A percentile compares a stretch with the other conserved stretches of the same genome.
phyloP scores from a whole-genome alignment of 2,329 filamentous ascomycete species.

The Sphaceloma murrayae region DNA sequence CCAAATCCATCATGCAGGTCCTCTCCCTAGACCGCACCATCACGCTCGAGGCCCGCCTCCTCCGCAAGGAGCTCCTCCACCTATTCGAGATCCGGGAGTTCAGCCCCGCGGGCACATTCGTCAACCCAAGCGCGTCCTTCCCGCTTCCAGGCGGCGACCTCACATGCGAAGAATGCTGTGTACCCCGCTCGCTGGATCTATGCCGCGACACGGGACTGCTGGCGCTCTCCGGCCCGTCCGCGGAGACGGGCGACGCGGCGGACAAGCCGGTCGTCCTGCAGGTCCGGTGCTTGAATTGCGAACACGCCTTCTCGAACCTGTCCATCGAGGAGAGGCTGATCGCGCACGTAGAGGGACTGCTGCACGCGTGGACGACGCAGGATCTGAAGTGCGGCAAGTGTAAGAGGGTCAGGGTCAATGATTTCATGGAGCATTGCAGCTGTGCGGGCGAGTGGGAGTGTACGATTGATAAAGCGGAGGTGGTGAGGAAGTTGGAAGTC shows the following conservation, averaged over 20 bases:
- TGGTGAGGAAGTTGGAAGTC: slow-evolving; percentile 57
- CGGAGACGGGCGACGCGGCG: slow-evolving; percentile 19
- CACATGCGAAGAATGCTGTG: slow-evolving; percentile 82
- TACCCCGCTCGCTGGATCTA: slow-evolving; percentile 79
- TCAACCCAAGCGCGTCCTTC: slow-evolving; percentile 71
- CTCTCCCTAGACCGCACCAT: slow-evolving; percentile 85
- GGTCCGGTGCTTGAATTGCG: slow-evolving; percentile 59
- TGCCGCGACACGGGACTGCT: slow-evolving; percentile 81
- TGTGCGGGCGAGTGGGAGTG: slow-evolving; percentile 81
- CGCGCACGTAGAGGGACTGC: slow-evolving; percentile 60
- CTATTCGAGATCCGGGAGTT: slow-evolving; percentile 95
- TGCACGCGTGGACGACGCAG: slow-evolving; percentile 77
- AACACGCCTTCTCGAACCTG: slow-evolving; percentile 64
- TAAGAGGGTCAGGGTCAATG: slow-evolving; percentile 61
- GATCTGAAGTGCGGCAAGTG: slow-evolving; percentile 79
- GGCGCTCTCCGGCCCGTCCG: slow-evolving; percentile 37
- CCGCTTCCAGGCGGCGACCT: slow-evolving; percentile 54
- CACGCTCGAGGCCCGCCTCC: slow-evolving; percentile 72
- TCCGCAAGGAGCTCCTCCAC: slow-evolving; percentile 79
- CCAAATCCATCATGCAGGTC: slow-evolving; percentile 89
- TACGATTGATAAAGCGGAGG: slow-evolving; percentile 57
- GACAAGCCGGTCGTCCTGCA: slow-evolving; percentile 21
- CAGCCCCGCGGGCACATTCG: slow-evolving; percentile 74
- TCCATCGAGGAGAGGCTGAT: slow-evolving; percentile 77
- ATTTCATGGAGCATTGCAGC: slow-evolving; percentile 93